phyloP scores from a whole-genome alignment of 495 filamentous ascomycete genomes.

The Apiosordaria backusii region DNA sequence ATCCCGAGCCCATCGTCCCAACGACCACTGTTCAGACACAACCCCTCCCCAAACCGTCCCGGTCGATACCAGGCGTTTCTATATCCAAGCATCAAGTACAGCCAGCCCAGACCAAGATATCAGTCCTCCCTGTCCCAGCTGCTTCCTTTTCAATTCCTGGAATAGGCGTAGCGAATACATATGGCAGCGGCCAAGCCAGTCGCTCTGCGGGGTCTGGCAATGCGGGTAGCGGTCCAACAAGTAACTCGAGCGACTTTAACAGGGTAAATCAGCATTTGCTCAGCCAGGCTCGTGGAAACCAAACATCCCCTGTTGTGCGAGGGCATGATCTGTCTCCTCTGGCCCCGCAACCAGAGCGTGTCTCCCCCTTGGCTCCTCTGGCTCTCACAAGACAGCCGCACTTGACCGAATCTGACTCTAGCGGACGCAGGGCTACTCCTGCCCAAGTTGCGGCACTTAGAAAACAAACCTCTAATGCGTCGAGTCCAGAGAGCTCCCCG shows the following conservation, averaged over 20 bases:
- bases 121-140: conserved; percentile 5
- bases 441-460: conserved; percentile 51
- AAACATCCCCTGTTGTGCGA: conserved; percentile 38
- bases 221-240: conserved; percentile 34
- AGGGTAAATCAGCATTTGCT: conserved; percentile 34
- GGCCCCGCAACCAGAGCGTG: conserved; percentile 77
- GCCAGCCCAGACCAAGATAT: conserved; percentile 9
- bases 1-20: conserved; percentile 20
- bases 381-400: conserved; percentile 60
- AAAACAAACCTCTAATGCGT: conserved; percentile 38
- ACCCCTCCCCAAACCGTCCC: conserved; percentile 9
- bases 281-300: conserved; percentile 29
- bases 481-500: conserved; percentile 52
- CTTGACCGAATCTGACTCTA: conserved; percentile 37
- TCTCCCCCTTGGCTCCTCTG: conserved; percentile 74
- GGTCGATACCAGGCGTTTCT: conserved; percentile 11
- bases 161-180: conserved; percentile 13
- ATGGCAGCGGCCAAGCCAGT: conserved; percentile 17
- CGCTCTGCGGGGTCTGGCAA: conserved; percentile 42
- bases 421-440: conserved; percentile 35
- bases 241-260: conserved; percentile 35
- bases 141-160: conserved; percentile 10
- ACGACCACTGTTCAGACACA: conserved; percentile 12
- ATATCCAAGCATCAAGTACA: conserved; percentile 11
- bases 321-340: conserved; percentile 60